Evolutionary conservation across 495 filamentous ascomycete species (phyloP).

Genomic region (Penicillium alfredii): DNA sequence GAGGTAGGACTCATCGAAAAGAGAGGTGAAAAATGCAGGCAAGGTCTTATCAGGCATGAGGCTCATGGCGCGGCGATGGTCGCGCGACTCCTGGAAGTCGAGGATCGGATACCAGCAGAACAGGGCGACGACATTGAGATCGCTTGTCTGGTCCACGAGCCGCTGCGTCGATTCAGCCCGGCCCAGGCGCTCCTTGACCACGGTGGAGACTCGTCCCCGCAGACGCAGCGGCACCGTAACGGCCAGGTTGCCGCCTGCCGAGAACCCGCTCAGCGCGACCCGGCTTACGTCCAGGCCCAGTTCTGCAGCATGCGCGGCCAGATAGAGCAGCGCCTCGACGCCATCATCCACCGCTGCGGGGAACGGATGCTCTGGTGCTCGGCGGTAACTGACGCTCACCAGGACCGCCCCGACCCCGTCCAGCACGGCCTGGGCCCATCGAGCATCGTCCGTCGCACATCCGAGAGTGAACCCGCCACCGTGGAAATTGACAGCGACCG

Average conservation of each 20-base stretch:
- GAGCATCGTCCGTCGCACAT: slow-evolving; percentile 61
- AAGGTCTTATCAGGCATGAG: slow-evolving; percentile 65
- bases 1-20: slow-evolving; percentile 86
- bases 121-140: slow-evolving; percentile 46
- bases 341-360: slow-evolving; percentile 72
- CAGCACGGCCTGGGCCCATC: slow-evolving; percentile 56
- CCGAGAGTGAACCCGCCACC: slow-evolving; percentile 77
- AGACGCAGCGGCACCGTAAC: slow-evolving; percentile 74
- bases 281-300: slow-evolving; percentile 51
- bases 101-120: slow-evolving; percentile 80
- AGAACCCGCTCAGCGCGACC: slow-evolving; percentile 78
- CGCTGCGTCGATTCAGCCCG: slow-evolving; percentile 37
- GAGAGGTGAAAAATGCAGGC: slow-evolving; percentile 64
- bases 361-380: slow-evolving; percentile 73
- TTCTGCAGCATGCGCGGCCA: slow-evolving; percentile 53
- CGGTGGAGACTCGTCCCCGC: slow-evolving; percentile 23
- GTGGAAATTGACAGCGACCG: slow-evolving; percentile 68
- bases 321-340: slow-evolving; percentile 60
- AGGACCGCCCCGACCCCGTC: slow-evolving; percentile 57
- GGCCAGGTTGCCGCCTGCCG: slow-evolving; percentile 78
- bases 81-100: slow-evolving; percentile 73
- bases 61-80: slow-evolving; percentile 61
- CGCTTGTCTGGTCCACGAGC: slow-evolving; percentile 28
- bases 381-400: slow-evolving; percentile 67
- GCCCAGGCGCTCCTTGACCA: slow-evolving; percentile 23